These are phyloP conservation scores for Allium sativum DNA, from an alignment of 106 monocot genomes.

Conservation along the genomic window DNA sequence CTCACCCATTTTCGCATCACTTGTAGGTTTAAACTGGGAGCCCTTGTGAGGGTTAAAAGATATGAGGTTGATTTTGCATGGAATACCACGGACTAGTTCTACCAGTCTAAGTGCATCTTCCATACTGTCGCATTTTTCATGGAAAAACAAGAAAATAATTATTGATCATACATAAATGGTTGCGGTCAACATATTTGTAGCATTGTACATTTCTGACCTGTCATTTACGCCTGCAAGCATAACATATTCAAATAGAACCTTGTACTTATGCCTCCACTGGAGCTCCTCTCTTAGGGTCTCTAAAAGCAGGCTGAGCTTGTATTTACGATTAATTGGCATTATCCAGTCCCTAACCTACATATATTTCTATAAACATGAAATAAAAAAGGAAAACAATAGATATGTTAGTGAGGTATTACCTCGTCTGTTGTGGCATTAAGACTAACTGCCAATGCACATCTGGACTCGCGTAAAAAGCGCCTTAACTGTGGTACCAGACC, in stretches of 20 bases:
- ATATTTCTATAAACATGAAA: constrained; percentile 10
- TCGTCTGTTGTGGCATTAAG: constrained; percentile 98
- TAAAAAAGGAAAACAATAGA: neutral
- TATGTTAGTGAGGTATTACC: constrained; percentile 18
- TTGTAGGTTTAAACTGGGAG: constrained; percentile 66
- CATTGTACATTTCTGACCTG: constrained; percentile 29
- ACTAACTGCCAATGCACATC: constrained; percentile 85
- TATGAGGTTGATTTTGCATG: constrained; percentile 93
- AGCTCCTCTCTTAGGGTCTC: constrained; percentile 73
- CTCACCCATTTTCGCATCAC: constrained; percentile 70
- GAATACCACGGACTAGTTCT: constrained; percentile 64
- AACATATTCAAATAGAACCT: constrained; percentile 91
- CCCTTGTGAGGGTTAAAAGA: constrained; percentile 83
- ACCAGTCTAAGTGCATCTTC: constrained; percentile 79
- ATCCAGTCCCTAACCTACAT: constrained; percentile 96
- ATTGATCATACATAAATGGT: too few relatives aligned
- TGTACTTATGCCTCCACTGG: constrained; percentile 45
- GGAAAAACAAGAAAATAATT: too few relatives aligned
- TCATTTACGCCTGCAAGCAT: constrained; percentile 94
- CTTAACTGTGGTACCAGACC: constrained; percentile 91
- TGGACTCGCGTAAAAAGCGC: constrained; percentile 69
- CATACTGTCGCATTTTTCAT: constrained; percentile 17
- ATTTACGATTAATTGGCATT: constrained; percentile 91
- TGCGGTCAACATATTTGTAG: too few relatives aligned
- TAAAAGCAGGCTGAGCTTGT: constrained; percentile 73